Evolutionary conservation across 1,284 basidiomycete genomes (phyloP).

Genomic region (Sporisorium scitamineum): DNA sequence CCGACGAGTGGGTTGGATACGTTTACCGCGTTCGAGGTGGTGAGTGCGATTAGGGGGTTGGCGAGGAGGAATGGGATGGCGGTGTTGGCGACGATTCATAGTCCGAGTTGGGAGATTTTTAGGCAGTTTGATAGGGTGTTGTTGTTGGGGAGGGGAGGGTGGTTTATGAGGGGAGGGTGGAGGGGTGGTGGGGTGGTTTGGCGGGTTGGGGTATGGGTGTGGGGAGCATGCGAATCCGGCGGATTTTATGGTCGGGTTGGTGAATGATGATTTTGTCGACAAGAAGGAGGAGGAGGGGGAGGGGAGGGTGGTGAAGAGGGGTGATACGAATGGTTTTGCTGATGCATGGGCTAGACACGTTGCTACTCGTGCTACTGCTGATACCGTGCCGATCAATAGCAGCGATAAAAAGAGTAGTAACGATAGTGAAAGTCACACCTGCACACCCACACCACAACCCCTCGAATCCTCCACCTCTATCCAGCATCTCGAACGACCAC

Average conservation of each 20-base stretch:
- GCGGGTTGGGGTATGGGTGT: constrained; percentile 42
- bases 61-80: constrained; percentile 59
- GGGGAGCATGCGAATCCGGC: constrained; percentile 63
- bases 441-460: neutral
- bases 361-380: neutral
- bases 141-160: constrained; percentile 60
- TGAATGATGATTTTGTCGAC: constrained; percentile 62
- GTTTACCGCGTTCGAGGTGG: constrained; percentile 65
- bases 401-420: neutral
- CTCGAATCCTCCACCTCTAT: neutral
- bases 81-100: constrained; percentile 69
- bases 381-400: neutral
- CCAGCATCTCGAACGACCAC: neutral
- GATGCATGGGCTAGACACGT: constrained; percentile 15
- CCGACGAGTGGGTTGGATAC: constrained; percentile 68
- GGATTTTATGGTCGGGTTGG: constrained; percentile 63
- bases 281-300: neutral
- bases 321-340: constrained; percentile 27
- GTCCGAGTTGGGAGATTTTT: constrained; percentile 68
- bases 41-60: constrained; percentile 58
- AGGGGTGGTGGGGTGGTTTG: constrained; percentile 54
- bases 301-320: constrained; percentile 6
- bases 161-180: constrained; percentile 55
- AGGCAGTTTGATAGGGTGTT: constrained; percentile 61
- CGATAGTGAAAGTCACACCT: neutral